Evolutionary conservation across 1,284 basidiomycete genomes (phyloP).

Genomic region (Cutaneotrichosporon sp.): DNA sequence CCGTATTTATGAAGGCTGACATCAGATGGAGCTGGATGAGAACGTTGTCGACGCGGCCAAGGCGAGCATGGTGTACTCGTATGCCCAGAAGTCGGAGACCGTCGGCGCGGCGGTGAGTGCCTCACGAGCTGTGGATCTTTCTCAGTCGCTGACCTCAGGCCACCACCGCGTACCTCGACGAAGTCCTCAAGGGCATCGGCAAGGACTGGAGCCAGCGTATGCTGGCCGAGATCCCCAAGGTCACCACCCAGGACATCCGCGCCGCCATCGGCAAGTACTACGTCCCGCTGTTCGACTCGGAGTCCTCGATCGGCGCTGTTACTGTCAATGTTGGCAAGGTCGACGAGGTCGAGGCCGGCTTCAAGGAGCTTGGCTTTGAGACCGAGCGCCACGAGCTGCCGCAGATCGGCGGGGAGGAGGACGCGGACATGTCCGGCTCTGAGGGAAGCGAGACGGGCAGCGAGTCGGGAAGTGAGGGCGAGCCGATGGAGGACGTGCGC

Average conservation of each 20-base stretch:
- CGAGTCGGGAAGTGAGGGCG: conserved; percentile 18
- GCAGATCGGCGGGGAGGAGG: conserved; percentile 24
- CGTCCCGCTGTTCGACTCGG: conserved; percentile 80
- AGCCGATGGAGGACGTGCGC: conserved; percentile 28
- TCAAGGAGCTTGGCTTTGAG: conserved; percentile 71
- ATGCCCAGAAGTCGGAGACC: conserved; percentile 79
- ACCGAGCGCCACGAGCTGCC: conserved; percentile 67
- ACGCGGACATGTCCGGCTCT: conserved; percentile 21
- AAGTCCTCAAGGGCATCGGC: conserved; percentile 76
- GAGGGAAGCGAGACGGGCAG: conserved; percentile 22
- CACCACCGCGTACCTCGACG: conserved; percentile 76
- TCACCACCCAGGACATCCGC: conserved; percentile 77
- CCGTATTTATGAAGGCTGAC: conserved; percentile 13
- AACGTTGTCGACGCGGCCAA: conserved; percentile 89
- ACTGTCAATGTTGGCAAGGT: conserved; percentile 80
- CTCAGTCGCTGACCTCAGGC: conserved; percentile 54
- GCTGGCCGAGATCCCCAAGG: conserved; percentile 66
- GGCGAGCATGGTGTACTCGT: conserved; percentile 81
- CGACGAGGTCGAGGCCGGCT: conserved; percentile 67
- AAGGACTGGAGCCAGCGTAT: conserved; percentile 72
- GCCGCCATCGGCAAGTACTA: conserved; percentile 72
- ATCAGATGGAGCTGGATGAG: conserved; percentile 77
- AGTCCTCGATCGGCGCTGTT: conserved; percentile 75
- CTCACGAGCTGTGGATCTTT: background rate
- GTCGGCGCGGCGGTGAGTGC: conserved; percentile 64